phyloP scores from a whole-genome alignment of 345 rosid species.

The Nasturtium officinale region DNA sequence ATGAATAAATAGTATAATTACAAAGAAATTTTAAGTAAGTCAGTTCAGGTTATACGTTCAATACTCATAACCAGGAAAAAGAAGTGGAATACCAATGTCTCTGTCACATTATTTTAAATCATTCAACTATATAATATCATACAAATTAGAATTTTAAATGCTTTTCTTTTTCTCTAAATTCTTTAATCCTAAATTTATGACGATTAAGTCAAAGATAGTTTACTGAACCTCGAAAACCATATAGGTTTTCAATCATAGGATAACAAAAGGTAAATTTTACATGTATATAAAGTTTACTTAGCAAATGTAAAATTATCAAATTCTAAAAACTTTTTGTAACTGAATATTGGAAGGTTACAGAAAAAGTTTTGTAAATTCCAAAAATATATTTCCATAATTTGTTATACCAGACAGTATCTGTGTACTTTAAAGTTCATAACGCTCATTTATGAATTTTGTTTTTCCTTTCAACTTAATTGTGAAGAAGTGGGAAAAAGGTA shows the following conservation, averaged over 20 bases:
- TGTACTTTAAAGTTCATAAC: too few relatives aligned
- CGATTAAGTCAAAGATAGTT: slow-evolving; percentile 43
- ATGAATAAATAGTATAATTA: slow-evolving; percentile 6
- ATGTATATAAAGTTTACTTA: not conserved
- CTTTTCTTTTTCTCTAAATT: not conserved
- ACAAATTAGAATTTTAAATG: not conserved
- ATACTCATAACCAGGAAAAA: slow-evolving; percentile 42
- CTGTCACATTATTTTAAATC: slow-evolving; percentile 19
- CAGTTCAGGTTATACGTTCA: slow-evolving; percentile 41
- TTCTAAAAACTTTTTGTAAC: not conserved
- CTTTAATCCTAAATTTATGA: slow-evolving; percentile 13
- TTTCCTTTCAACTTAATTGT: not conserved
- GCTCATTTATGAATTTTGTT: not conserved
- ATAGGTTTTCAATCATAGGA: slow-evolving; percentile 12
- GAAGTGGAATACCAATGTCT: slow-evolving; percentile 33
- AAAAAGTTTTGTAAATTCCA: not conserved
- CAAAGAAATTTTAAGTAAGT: not conserved
- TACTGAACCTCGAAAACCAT: slow-evolving; percentile 39
- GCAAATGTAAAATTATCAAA: not conserved
- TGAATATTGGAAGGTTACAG: not conserved
- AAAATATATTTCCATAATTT: not conserved
- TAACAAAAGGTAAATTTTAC: not conserved
- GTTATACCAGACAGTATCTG: too few relatives aligned
- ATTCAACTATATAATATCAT: slow-evolving; percentile 17
- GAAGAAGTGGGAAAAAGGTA: not conserved